Conservation (phyloP, 2,329 filamentous ascomycete genomes). For the Fusarium praegraminearum region DNA sequence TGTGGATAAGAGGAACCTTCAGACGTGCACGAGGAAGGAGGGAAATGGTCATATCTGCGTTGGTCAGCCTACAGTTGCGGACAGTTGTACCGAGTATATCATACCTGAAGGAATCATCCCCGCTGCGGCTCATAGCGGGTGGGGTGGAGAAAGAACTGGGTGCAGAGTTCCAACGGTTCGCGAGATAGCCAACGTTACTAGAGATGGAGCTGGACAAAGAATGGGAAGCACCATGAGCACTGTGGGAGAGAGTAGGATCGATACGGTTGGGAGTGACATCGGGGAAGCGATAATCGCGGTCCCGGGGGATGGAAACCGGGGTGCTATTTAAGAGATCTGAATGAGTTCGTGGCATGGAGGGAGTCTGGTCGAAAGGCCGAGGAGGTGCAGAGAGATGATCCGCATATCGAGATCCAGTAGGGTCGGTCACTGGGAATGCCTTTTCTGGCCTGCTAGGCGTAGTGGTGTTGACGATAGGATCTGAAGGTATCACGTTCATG, state of each 20-base stretch:
- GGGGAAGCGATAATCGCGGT: slow-evolving; percentile 35
- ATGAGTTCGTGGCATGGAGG: slow-evolving; percentile 45
- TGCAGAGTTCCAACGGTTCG: slow-evolving; percentile 67
- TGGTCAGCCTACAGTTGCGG: slow-evolving; percentile 14
- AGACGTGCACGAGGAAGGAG: slow-evolving; percentile 57
- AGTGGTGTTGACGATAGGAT: slow-evolving; percentile 52
- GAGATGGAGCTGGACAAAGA: slow-evolving; percentile 57
- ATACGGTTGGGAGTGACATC: slow-evolving; percentile 46
- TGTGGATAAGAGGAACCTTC: slow-evolving; percentile 56
- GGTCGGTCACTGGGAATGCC: slow-evolving; percentile 47
- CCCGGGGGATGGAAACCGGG: slow-evolving; percentile 40
- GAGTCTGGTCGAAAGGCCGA: slow-evolving; percentile 43
- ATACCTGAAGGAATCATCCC: slow-evolving; percentile 62
- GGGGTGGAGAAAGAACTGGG: slow-evolving; percentile 65
- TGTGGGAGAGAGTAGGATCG: slow-evolving; percentile 47
- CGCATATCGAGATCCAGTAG: slow-evolving; percentile 42
- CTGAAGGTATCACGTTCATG: slow-evolving; percentile 64
- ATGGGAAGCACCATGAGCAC: slow-evolving; percentile 46
- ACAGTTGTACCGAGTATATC: slow-evolving; percentile 20
- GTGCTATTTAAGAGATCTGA: slow-evolving; percentile 46
- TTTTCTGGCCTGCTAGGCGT: slow-evolving; percentile 47
- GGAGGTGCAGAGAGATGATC: slow-evolving; percentile 46
- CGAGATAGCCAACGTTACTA: slow-evolving; percentile 62
- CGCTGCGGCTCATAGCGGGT: slow-evolving; percentile 54
- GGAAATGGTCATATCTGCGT: slow-evolving; percentile 59